Evolutionary conservation across 2,329 filamentous ascomycete species (phyloP), one percentile per base, ranked within the genome.

Genomic region (Didymella pomorum): DNA sequence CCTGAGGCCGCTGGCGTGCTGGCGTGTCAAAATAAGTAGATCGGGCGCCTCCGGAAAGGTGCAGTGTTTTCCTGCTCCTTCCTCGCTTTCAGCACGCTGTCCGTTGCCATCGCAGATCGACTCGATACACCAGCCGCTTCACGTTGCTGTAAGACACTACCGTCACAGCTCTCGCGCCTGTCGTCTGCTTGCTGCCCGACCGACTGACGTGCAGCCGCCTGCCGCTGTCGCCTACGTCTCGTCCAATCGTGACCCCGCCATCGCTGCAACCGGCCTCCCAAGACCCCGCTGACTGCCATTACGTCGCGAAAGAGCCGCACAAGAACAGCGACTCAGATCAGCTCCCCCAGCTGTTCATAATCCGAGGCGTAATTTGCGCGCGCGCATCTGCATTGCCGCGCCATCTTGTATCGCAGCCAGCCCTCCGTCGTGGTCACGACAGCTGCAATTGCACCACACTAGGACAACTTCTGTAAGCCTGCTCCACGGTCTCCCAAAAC

Each of bases 171-270:
- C 53, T 46, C 42, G 61, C 56, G 60, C 58, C 59, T 62, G 58
- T 61, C 57, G 55, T 60, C 58, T 45, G 61, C 63, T 66, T 71
- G 69, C 68, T 70, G 68, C 71, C 70, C 71, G 67, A 70, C 71
- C 61, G 66, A 56, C 68, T 72, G 69, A 73, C 70, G 68, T 72
- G 71, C 71, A 72, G 69, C 61, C 59, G 59, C 61, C 60, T 62
- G 59, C 63, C 54, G 66, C 60, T 52, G 61, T 59, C 65, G 62
- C 61, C 64, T 61, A 42, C 48, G 41, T 53, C 55, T 46, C 55
- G 61, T 55, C 69, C 70, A 71, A 71, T 71, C 63, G 60, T 58
- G 58, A 65, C 64, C 67, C 67, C 69, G 61, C 66, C 45, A 46
- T 59, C 61, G 33, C 61, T 65, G 63, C 66, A 67, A 46, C 62